A percentile compares a stretch with the other conserved stretches of the same genome.
Conservation (phyloP, 2,329 filamentous ascomycete genomes). For the Pestalotiopsis sp. region DNA sequence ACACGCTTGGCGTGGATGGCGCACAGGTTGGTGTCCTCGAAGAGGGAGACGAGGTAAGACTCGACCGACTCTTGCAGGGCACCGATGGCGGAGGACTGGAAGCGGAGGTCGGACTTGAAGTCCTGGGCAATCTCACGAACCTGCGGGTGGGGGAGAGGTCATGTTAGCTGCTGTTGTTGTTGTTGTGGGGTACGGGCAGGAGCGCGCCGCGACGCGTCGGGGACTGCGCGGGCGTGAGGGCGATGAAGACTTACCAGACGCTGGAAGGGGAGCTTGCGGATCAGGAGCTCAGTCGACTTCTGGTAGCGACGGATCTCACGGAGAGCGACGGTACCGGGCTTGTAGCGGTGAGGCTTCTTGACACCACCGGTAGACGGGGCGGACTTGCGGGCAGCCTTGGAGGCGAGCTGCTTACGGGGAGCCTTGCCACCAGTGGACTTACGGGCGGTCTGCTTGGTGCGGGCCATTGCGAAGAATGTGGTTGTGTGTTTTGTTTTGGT, state of each 20-base stretch:
- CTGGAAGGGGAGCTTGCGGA: slow-evolving; percentile 98
- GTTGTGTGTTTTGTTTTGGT: slow-evolving; percentile 19
- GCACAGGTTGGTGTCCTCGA: slow-evolving; percentile 98
- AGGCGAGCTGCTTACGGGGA: slow-evolving; percentile 94
- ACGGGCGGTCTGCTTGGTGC: slow-evolving; percentile 69
- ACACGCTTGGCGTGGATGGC: slow-evolving; percentile 99
- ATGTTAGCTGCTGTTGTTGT: slow-evolving; percentile 22
- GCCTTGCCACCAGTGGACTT: slow-evolving; percentile 83
- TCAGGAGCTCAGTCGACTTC: slow-evolving; percentile 93
- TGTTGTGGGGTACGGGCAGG: neutral
- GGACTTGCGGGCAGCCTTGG: slow-evolving; percentile 98
- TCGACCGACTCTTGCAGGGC: slow-evolving; percentile 98
- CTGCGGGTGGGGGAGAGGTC: slow-evolving; percentile 32
- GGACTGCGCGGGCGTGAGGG: neutral
- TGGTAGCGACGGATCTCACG: slow-evolving; percentile 99
- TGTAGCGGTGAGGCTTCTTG: slow-evolving; percentile 92
- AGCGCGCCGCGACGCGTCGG: neutral
- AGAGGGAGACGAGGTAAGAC: slow-evolving; percentile 97
- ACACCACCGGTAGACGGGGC: slow-evolving; percentile 95
- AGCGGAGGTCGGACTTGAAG: slow-evolving; percentile 93
- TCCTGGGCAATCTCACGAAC: slow-evolving; percentile 95
- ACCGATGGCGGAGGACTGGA: slow-evolving; percentile 97
- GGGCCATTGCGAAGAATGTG: slow-evolving; percentile 56
- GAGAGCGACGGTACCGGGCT: slow-evolving; percentile 94
- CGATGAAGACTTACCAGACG: slow-evolving; percentile 66